These are phyloP conservation scores for Aspergillus costaricaensis DNA, from an alignment of 2,329 filamentous ascomycete species.

Conservation along the genomic window DNA sequence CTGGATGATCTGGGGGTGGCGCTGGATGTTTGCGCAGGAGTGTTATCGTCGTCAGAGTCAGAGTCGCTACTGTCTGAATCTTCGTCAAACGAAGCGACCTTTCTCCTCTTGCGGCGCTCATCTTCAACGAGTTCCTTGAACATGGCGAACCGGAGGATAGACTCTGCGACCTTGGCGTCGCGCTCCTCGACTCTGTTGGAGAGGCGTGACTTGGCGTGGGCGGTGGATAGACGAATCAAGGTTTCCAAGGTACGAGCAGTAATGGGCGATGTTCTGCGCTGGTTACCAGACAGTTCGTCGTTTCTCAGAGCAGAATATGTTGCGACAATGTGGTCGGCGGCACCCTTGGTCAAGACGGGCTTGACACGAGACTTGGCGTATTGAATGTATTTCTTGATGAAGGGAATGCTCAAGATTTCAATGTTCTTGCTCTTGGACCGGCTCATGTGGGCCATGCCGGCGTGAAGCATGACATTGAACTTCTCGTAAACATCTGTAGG, in stretches of 20 bases:
- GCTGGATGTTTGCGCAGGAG: constrained; percentile 26
- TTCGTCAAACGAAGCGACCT: constrained; percentile 68
- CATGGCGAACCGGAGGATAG: constrained; percentile 87
- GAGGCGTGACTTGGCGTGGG: constrained; percentile 88
- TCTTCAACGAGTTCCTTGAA: constrained; percentile 90
- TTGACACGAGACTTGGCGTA: constrained; percentile 92
- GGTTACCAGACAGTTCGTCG: constrained; percentile 92
- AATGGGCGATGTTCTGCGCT: constrained; percentile 89
- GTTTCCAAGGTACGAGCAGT: constrained; percentile 97
- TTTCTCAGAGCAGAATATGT: constrained; percentile 92
- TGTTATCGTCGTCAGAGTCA: constrained; percentile 36
- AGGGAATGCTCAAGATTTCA: constrained; percentile 91
- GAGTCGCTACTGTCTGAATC: constrained; percentile 53
- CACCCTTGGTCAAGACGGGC: constrained; percentile 85
- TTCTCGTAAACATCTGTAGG: constrained; percentile 94
- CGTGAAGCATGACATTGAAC: constrained; percentile 92
- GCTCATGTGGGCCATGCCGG: constrained; percentile 79
- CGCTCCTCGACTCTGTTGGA: constrained; percentile 86
- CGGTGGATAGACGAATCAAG: constrained; percentile 94
- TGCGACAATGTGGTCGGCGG: constrained; percentile 85
- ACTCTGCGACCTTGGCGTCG: constrained; percentile 84
- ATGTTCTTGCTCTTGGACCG: constrained; percentile 73
- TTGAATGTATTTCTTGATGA: constrained; percentile 99
- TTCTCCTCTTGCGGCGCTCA: constrained; percentile 79
- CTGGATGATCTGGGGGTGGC: constrained; percentile 38